Conservation (phyloP, 768 basidiomycete species). For the Boletus speciosus region DNA sequence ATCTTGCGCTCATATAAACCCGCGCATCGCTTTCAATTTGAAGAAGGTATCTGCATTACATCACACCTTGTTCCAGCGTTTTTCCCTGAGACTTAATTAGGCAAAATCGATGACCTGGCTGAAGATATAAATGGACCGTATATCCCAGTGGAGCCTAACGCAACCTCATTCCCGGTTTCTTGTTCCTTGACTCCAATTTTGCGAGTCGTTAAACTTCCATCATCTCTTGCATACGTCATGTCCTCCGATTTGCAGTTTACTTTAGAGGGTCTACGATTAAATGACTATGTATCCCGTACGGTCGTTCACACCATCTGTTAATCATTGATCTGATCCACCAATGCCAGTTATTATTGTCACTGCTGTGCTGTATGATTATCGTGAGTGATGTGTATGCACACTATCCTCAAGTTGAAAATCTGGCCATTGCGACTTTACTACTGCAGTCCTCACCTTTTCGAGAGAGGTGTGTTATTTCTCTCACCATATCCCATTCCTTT, state of each 20-base stretch:
- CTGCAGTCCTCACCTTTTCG: constrained; percentile 7
- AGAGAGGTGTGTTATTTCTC: neutral
- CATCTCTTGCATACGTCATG: neutral
- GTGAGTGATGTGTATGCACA: neutral
- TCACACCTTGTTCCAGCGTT: too few species aligned
- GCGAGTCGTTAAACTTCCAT: too few species aligned
- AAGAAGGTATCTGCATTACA: too few species aligned
- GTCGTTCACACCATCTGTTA: neutral
- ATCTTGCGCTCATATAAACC: too few species aligned
- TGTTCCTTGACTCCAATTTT: too few species aligned
- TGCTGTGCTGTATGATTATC: constrained; percentile 5
- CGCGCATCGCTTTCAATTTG: too few species aligned
- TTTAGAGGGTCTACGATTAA: neutral
- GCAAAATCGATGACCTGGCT: too few species aligned
- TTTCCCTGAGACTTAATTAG: too few species aligned
- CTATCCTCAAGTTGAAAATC: neutral
- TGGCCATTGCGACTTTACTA: neutral
- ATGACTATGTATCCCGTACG: neutral
- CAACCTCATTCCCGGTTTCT: too few species aligned
- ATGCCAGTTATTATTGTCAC: neutral
- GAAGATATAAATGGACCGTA: too few species aligned
- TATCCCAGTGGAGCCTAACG: too few species aligned
- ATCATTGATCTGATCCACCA: neutral
- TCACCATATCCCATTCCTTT: accelerated
- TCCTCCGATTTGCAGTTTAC: neutral